Conservation (phyloP, 495 filamentous ascomycete species). For the Hypoxylon cercidicola region DNA sequence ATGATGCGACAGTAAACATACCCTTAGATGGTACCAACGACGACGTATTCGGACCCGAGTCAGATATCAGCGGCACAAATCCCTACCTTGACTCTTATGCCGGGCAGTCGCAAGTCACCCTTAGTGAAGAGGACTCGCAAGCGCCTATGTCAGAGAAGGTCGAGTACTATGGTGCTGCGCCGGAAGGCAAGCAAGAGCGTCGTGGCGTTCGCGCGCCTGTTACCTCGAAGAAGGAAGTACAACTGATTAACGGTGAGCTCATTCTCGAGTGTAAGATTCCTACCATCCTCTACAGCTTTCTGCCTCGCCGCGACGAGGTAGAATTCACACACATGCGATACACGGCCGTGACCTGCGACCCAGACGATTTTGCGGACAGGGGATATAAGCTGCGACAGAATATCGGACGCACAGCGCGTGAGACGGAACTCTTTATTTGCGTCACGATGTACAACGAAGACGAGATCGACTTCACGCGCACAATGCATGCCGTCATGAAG, state of each 20-base stretch:
- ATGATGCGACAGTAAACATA: conserved; percentile 69
- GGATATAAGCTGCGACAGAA: conserved; percentile 98
- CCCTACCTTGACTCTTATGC: conserved; percentile 67
- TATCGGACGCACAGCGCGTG: conserved; percentile 82
- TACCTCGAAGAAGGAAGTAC: conserved; percentile 93
- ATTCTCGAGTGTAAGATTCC: conserved; percentile 99
- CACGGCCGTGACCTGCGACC: conserved; percentile 98
- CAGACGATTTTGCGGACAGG: conserved; percentile 86
- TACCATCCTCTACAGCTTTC: conserved; percentile 94
- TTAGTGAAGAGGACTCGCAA: conserved; percentile 51
- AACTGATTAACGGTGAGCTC: conserved; percentile 95
- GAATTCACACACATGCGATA: conserved; percentile 99
- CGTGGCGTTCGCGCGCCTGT: conserved; percentile 85
- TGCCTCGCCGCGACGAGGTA: conserved; percentile 88
- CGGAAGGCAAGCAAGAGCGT: conserved; percentile 83
- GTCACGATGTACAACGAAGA: conserved; percentile 99
- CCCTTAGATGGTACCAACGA: conserved; percentile 67
- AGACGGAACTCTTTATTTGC: conserved; percentile 98
- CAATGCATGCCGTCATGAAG: conserved; percentile 99
- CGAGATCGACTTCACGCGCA: conserved; percentile 93
- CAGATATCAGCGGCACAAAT: conserved; percentile 57
- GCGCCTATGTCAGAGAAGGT: conserved; percentile 66
- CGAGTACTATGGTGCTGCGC: conserved; percentile 87
- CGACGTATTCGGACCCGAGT: conserved; percentile 79
- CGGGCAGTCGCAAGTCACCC: conserved; percentile 66